Conservation (phyloP, 1,139 yeast species). For the Debaryomyces fabryi region DNA sequence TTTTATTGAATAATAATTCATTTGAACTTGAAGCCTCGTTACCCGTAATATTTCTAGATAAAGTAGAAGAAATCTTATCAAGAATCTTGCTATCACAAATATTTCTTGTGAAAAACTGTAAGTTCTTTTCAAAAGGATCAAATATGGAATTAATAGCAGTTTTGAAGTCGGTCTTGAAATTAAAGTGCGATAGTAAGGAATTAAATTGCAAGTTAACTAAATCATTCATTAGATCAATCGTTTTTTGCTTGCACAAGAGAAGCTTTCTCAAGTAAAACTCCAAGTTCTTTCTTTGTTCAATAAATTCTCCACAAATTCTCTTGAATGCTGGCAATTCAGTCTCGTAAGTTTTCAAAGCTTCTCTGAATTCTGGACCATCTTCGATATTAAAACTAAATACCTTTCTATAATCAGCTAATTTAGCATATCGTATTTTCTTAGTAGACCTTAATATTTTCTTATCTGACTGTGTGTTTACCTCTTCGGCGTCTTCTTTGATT, state of each 20-base stretch:
- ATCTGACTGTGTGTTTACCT: conserved; percentile 5
- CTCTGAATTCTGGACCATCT: conserved; percentile 79
- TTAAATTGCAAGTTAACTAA: conserved; percentile 27
- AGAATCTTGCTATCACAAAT: conserved; percentile 35
- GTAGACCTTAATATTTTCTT: background rate
- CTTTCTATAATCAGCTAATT: conserved; percentile 25
- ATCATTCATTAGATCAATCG: conserved; percentile 27
- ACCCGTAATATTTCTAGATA: conserved; percentile 7
- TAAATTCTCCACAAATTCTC: conserved; percentile 36
- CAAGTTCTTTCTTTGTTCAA: conserved; percentile 37
- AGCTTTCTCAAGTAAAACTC: conserved; percentile 29
- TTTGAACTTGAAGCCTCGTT: conserved; percentile 12
- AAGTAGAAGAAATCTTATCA: conserved; percentile 25
- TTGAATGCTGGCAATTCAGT: conserved; percentile 51
- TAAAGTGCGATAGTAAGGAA: conserved; percentile 24
- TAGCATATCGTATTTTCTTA: conserved; percentile 5
- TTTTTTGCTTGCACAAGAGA: conserved; percentile 20
- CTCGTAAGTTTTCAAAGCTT: conserved; percentile 57
- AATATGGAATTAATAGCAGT: conserved; percentile 25
- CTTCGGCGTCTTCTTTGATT: conserved; percentile 1
- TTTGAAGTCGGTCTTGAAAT: conserved; percentile 27
- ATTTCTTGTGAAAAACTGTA: conserved; percentile 32
- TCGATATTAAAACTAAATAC: conserved; percentile 47
- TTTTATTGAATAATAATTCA: conserved; percentile 34
- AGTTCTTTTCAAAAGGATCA: conserved; percentile 37